phyloP scores from a whole-genome alignment of 2,329 filamentous ascomycete genomes.

The Ophiostoma pallidulum region DNA sequence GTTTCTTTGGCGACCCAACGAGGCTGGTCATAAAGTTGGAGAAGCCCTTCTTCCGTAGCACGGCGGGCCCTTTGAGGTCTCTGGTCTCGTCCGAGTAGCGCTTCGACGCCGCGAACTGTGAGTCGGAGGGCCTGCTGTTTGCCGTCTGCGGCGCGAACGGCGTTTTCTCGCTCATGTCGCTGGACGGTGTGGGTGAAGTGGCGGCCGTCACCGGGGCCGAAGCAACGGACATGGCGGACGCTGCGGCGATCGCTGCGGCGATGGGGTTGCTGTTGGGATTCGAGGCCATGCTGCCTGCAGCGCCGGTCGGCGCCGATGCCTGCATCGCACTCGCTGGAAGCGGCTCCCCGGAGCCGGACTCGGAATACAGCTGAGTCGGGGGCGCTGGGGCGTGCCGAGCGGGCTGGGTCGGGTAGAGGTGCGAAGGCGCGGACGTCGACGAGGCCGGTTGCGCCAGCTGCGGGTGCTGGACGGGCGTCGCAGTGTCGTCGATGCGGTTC shows the following conservation, averaged over 20 bases:
- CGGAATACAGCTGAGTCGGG: slow-evolving; percentile 23
- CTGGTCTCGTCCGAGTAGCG: slow-evolving; percentile 71
- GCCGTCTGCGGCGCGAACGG: slow-evolving; percentile 23
- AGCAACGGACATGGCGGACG: slow-evolving; percentile 3
- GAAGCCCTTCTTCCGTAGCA: slow-evolving; percentile 77
- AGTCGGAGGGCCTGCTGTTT: slow-evolving; percentile 30
- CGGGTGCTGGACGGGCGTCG: slow-evolving; percentile 23
- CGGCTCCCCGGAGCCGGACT: background rate
- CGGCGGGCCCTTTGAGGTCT: slow-evolving; percentile 47
- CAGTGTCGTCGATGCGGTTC: slow-evolving; percentile 48
- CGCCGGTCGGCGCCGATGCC: slow-evolving; percentile 42
- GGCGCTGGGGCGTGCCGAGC: slow-evolving; percentile 38
- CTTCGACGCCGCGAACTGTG: slow-evolving; percentile 48
- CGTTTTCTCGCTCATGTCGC: slow-evolving; percentile 37
- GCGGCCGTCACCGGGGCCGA: slow-evolving; percentile 13
- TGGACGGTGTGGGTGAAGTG: slow-evolving; percentile 12
- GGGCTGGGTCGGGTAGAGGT: slow-evolving; percentile 22
- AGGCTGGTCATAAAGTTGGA: slow-evolving; percentile 78
- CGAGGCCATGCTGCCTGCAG: slow-evolving; percentile 13
- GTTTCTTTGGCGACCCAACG: slow-evolving; percentile 77
- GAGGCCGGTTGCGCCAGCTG: background rate
- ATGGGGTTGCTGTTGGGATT: slow-evolving; percentile 1
- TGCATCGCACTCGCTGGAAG: slow-evolving; percentile 45
- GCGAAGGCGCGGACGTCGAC: background rate
- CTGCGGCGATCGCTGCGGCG: slow-evolving; percentile 2